Percentiles rank a stretch among this genome's conserved stretches.
Conservation (phyloP, 1,284 basidiomycete genomes). For the Anthracocystis setariae region DNA sequence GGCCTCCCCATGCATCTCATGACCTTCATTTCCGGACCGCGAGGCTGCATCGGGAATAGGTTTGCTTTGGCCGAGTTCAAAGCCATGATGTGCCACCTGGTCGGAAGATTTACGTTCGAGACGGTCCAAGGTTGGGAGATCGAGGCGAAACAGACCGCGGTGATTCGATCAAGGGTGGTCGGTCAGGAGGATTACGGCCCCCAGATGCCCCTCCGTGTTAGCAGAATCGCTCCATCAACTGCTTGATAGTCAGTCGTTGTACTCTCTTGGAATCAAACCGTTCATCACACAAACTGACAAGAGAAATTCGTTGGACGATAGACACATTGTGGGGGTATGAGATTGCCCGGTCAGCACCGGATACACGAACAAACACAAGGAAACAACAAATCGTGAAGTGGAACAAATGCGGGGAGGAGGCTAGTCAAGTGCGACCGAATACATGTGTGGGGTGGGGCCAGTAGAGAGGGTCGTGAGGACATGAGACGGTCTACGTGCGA, state of each 20-base stretch:
- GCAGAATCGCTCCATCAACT: constrained; percentile 7
- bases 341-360: constrained; percentile 8
- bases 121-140: constrained; percentile 49
- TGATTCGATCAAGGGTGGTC: constrained; percentile 31
- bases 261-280: too few relatives aligned
- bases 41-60: constrained; percentile 60
- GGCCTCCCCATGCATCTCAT: constrained; percentile 49
- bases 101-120: constrained; percentile 51
- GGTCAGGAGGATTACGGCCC: constrained; percentile 55
- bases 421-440: not conserved
- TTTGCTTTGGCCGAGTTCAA: constrained; percentile 64
- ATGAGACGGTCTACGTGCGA: not conserved
- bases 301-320: too few relatives aligned
- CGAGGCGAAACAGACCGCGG: constrained; percentile 50
- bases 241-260: too few relatives aligned
- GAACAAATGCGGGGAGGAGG: not conserved
- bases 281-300: too few relatives aligned
- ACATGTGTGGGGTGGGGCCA: constrained; percentile 1
- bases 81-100: constrained; percentile 50
- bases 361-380: constrained; percentile 14
- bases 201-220: constrained; percentile 54
- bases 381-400: not conserved
- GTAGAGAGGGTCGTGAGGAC: not conserved
- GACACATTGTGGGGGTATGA: constrained; percentile 24
- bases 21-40: constrained; percentile 60